phyloP scores from a whole-genome alignment of 78 protist genomes.

The Mastigamoeba balamuthi region DNA sequence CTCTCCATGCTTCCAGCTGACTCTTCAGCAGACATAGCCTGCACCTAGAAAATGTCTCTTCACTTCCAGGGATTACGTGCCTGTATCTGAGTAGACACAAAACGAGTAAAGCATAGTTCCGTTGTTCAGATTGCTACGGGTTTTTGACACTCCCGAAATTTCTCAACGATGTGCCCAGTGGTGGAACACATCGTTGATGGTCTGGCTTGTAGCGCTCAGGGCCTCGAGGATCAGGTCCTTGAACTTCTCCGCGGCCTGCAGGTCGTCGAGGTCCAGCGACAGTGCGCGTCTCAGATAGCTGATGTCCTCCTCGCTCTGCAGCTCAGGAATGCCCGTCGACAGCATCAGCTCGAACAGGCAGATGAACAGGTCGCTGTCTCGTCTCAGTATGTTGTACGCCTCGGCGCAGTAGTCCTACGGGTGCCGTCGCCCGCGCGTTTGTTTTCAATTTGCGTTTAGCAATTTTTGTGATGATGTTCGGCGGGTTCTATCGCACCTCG shows the following conservation, averaged over 20 bases:
- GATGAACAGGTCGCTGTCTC: conserved; percentile 62
- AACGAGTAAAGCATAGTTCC: too few relatives aligned
- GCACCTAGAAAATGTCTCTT: too few relatives aligned
- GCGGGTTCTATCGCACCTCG: conserved; percentile 73
- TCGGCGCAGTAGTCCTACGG: conserved; percentile 22
- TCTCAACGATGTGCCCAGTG: too few relatives aligned
- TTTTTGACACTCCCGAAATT: too few relatives aligned
- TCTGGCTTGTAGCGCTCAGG: conserved; percentile 2
- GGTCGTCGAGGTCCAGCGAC: conserved; percentile 47
- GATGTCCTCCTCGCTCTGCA: conserved; percentile 61
- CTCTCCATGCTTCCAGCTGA: too few relatives aligned
- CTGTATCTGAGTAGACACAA: too few relatives aligned
- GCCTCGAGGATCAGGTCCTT: conserved; percentile 26
- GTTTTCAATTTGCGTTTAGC: not conserved
- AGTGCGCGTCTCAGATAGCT: conserved; percentile 46
- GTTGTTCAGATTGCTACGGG: too few relatives aligned
- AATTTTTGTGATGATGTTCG: too few relatives aligned
- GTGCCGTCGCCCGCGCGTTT: not conserved
- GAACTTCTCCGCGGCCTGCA: conserved; percentile 58
- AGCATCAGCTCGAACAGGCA: conserved; percentile 72
- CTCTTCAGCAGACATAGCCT: too few relatives aligned
- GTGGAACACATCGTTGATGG: too few relatives aligned
- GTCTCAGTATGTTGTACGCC: conserved; percentile 76
- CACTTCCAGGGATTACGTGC: too few relatives aligned
- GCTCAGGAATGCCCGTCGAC: conserved; percentile 89